Evolutionary conservation across 2,329 filamentous ascomycete genomes (phyloP), one percentile per base, ranked within the genome.

Genomic region (Cryphonectria radicalis): DNA sequence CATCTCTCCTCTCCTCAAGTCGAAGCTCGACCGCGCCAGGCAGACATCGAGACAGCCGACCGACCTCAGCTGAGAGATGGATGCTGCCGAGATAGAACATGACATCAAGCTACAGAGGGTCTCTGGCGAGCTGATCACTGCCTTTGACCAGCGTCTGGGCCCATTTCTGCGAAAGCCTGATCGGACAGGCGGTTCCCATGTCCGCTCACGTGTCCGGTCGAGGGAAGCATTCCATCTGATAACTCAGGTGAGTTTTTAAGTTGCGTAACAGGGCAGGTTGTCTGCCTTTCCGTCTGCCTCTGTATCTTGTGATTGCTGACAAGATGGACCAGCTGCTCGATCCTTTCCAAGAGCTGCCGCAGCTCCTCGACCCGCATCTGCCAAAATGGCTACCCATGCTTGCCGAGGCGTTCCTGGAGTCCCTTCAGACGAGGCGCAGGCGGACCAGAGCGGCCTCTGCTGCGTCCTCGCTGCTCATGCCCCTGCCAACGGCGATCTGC

Each of bases 301-400:
- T 22, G 5, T 50, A n/a, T 13, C 22, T 1, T 35, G 69, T 76
- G 77, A 76, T 73, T 42, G 40, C 35, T 74, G 35, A 73, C 35
- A 63, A 71, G 19, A 11, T 57, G 55, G 40, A 14, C 50, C 14
- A 78, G 84, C 80, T 88, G 5, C 89, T 99, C 66, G 94, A 98
- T 76, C 90, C 92, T 1, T 99, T 98, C 76, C 95, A 98, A 85
- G 95, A 98, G 84, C 91, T 97, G 75, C 96, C 96, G 25, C 96
- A 99, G 80, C 87, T 98, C 55, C 88, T 99, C 37, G 96, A 99
- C 81, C 89, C 93, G 13, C 89, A 95, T 80, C 86, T 99, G 59
- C 90, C 92, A 66, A 87, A 83, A 74, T 90, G 97, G 80, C 85
- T 98, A 66, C 91, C 93, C 35, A 84, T 88, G 57, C 85, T 98